phyloP scores from a whole-genome alignment of 2,329 filamentous ascomycete genomes.

The Talaromyces sp. region DNA sequence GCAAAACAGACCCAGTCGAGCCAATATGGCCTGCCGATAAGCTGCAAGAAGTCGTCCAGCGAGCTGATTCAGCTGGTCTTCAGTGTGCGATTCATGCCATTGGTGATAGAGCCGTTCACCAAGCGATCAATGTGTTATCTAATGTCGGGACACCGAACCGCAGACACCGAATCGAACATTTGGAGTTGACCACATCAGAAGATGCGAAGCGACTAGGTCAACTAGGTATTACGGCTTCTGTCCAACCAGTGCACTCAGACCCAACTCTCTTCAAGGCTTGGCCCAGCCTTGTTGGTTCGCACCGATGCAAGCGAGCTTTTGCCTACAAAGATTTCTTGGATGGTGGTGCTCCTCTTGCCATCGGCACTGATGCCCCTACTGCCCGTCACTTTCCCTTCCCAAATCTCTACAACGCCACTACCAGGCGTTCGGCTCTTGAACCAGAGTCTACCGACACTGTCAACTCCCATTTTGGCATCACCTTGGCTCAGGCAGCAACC shows the following conservation, averaged over 20 bases:
- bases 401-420: conserved; percentile 55
- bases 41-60: conserved; percentile 47
- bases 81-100: conserved; percentile 57
- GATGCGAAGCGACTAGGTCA: conserved; percentile 52
- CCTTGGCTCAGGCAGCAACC: conserved; percentile 45
- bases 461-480: conserved; percentile 48
- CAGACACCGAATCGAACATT: conserved; percentile 55
- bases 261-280: conserved; percentile 53
- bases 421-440: conserved; percentile 49
- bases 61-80: conserved; percentile 47
- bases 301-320: conserved; percentile 53
- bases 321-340: conserved; percentile 54
- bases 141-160: conserved; percentile 42
- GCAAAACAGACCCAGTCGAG: conserved; percentile 44
- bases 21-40: conserved; percentile 51
- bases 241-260: conserved; percentile 45
- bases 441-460: conserved; percentile 42
- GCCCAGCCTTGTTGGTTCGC: conserved; percentile 48
- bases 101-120: conserved; percentile 51
- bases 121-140: conserved; percentile 51
- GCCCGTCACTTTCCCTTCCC: conserved; percentile 49
- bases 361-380: conserved; percentile 55
- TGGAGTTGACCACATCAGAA: conserved; percentile 52
- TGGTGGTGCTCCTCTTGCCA: conserved; percentile 49
- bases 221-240: conserved; percentile 49